phyloP scores from a whole-genome alignment of 306 rosid species.

The Ochetophila trinervis region DNA sequence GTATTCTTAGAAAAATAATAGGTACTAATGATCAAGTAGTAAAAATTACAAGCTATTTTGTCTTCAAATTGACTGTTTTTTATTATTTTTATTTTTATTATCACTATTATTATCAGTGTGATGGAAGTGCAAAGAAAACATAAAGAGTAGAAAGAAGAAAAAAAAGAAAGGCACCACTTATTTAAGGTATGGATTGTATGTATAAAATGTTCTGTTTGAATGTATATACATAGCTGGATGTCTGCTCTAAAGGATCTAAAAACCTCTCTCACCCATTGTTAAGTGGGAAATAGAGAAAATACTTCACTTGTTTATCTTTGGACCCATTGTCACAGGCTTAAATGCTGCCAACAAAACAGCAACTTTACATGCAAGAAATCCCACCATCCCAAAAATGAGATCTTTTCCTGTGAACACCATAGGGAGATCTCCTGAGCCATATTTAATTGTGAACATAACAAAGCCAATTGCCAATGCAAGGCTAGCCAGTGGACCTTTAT shows the following conservation, averaged over 20 bases:
- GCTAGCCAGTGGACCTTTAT: conserved; percentile 50
- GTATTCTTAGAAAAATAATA: too few relatives aligned
- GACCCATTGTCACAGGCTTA: conserved; percentile 51
- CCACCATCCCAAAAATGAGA: conserved; percentile 67
- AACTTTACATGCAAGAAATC: conserved; percentile 76
- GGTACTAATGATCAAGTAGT: too few relatives aligned
- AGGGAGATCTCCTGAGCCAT: conserved; percentile 48
- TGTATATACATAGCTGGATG: conserved; percentile 9
- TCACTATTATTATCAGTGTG: too few relatives aligned
- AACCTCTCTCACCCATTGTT: background rate
- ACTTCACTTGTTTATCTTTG: conserved; percentile 43
- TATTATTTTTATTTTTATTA: too few relatives aligned
- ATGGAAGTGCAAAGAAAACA: too few relatives aligned
- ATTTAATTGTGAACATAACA: conserved; percentile 41
- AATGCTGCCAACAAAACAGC: conserved; percentile 81
- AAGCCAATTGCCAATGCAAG: conserved; percentile 55
- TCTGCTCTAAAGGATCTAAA: background rate
- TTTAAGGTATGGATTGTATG: too few relatives aligned
- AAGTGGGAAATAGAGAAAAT: conserved; percentile 5
- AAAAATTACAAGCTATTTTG: too few relatives aligned
- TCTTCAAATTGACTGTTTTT: too few relatives aligned
- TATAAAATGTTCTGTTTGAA: background rate
- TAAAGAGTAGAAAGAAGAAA: background rate
- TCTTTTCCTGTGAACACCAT: conserved; percentile 52
- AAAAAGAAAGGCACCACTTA: background rate